phyloP scores from a whole-genome alignment of 768 basidiomycete genomes.

The Sarcodon sp. region DNA sequence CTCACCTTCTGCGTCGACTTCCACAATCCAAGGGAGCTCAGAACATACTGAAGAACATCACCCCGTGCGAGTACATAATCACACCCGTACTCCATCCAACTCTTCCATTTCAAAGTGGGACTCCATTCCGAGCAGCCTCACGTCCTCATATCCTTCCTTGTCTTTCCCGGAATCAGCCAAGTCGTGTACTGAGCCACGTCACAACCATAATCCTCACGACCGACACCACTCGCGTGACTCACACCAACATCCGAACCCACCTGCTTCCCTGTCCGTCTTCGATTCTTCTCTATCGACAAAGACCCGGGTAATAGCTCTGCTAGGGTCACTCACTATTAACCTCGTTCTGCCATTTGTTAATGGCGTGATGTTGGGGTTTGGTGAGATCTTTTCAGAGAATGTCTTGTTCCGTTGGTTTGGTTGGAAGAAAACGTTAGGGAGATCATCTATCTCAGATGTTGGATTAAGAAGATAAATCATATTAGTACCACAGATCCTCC shows the following conservation, averaged over 20 bases:
- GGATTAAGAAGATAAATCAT: too few species aligned
- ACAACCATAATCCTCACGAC: slow-evolving; percentile 8
- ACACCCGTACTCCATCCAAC: slow-evolving; percentile 12
- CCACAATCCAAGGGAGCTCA: too few species aligned
- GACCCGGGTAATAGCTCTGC: slow-evolving; percentile 54
- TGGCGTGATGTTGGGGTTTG: slow-evolving; percentile 94
- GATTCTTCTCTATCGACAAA: slow-evolving; percentile 51
- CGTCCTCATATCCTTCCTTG: slow-evolving; percentile 67
- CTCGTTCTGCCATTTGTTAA: slow-evolving; percentile 81
- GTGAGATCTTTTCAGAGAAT: slow-evolving; percentile 83
- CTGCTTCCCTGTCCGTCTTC: slow-evolving; percentile 60
- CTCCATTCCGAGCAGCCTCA: slow-evolving; percentile 38
- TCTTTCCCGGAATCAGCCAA: slow-evolving; percentile 43
- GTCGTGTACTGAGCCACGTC: slow-evolving; percentile 10
- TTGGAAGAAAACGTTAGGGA: slow-evolving; percentile 16
- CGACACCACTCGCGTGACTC: slow-evolving; percentile 4
- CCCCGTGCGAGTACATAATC: neutral
- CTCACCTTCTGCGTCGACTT: neutral
- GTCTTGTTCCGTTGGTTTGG: slow-evolving; percentile 45
- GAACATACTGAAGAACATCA: neutral
- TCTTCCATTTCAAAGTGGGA: slow-evolving; percentile 52
- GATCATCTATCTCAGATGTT: too few species aligned
- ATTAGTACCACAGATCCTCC: too few species aligned
- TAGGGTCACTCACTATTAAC: slow-evolving; percentile 74
- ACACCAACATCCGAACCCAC: slow-evolving; percentile 17